Conservation (phyloP, 2,329 filamentous ascomycete genomes). For the Colletotrichum somersetense region DNA sequence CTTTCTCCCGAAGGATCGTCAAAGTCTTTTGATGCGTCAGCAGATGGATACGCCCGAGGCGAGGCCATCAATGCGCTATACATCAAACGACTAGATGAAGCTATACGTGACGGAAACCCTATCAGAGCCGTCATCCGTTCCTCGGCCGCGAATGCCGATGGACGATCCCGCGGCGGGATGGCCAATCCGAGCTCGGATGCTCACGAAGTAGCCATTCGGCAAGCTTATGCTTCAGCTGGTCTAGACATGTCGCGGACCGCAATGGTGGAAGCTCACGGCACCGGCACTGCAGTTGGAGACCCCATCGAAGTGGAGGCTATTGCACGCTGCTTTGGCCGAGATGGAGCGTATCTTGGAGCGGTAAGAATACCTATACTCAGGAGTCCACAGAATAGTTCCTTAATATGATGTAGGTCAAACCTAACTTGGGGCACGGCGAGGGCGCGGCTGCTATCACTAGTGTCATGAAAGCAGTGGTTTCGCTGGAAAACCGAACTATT, state of each 20-base stretch:
- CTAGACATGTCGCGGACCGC: constrained; percentile 46
- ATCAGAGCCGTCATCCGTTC: too few species aligned
- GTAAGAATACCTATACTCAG: neutral
- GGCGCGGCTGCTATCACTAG: constrained; percentile 49
- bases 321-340: constrained; percentile 47
- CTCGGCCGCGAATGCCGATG: too few species aligned
- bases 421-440: constrained; percentile 55
- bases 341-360: constrained; percentile 48
- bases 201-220: too few species aligned
- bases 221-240: too few species aligned
- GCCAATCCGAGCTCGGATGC: too few species aligned
- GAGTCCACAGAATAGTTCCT: neutral
- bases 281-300: constrained; percentile 56
- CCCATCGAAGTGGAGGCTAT: constrained; percentile 55
- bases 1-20: too few species aligned
- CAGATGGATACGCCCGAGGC: too few species aligned
- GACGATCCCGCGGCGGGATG: too few species aligned
- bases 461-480: constrained; percentile 51
- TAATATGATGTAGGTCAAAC: constrained; percentile 50
- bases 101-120: too few species aligned
- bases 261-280: constrained; percentile 56
- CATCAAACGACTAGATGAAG: too few species aligned
- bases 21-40: too few species aligned
- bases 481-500: constrained; percentile 38
- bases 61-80: too few species aligned